Evolutionary conservation across 306 rosid genomes (phyloP), one percentile per base, ranked within the genome.

Genomic region (Rosa rugosa): DNA sequence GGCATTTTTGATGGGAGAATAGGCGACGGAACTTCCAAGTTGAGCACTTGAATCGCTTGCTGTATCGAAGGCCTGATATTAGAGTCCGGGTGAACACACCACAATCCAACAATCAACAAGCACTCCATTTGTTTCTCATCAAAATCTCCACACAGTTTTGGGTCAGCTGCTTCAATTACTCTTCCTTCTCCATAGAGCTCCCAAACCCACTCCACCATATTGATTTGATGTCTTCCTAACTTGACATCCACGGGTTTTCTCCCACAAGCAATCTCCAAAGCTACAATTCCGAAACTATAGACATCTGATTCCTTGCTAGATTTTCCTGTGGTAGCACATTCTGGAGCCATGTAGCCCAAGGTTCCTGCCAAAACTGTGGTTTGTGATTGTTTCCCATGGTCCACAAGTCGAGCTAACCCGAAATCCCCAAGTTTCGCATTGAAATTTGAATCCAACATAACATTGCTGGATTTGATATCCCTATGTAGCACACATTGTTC

Each of bases 391-490:
- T 27, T 27, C 31, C 31, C 31, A 1, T 27, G 31, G 31, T 27
- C 31, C 31, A 27, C 31, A 27, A 27, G 31, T 27, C 31, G 31
- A 1, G 31, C 31, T 27, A 27, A 27, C 31, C 31, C 31, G 31
- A 27, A 27, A 27, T 27, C 31, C 31, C 31, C 31, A 27, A 27
- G 31, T 27, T 27, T 27, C 31, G 2, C 31, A 27, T 27, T 27
- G 31, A 27, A 27, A 27, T 27, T 27, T 27, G 31, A 27, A 27
- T 27, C 31, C 31, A 27, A 27, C 31, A 83, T 68, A 20, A 83
- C 62, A 36, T 86, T 86, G 59, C 87, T 80, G 17, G 87, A 72
- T 54, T 81, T 79, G 6, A 84, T 86, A 76, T 84, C 82, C n/a
- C 79, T 78, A 5, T 86, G 85, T 4, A 86, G 56, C 44, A 75